Base-by-base conservation (phyloP, 345 rosid species). In the Eucalyptus cloeziana region DNA sequence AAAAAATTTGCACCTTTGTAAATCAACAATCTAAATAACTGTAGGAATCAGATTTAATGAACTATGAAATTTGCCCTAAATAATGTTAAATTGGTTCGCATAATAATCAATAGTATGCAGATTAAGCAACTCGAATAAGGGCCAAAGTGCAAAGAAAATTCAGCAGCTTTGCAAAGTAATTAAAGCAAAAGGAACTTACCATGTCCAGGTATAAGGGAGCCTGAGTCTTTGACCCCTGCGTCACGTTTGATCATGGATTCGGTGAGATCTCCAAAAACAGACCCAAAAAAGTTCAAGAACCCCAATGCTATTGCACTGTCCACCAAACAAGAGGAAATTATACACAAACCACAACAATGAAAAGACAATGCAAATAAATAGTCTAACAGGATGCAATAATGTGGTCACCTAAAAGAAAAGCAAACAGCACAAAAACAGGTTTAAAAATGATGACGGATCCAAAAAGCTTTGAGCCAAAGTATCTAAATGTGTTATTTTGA, bases 241-340 rank as follows among this genome's bases (percentile, higher is more conserved):
- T 97, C 99, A 43, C 99, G 97, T 91, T 97, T 97, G 94, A 97
- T 97, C 97, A 96, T 95, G 33, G 99, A 96, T 90, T 96, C 99
- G 13, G 95, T 96, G 87, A 96, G 98, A 93, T 97, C 99, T 91
- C 99, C 99, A 90, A 96, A 96, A 52, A 97, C 91, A 81, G 99
- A 96, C 64, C 99, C 99, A 88, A 96, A 91, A 94, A 97, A 97
- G 92, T 93, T 96, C 89, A 97, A 92, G 90, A 96, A 88, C 87
- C 98, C 99, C 87, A 97, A 94, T 49, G 95, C 94, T 88, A 95
- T 91, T n/a, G 99, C 94, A 93, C 99, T 97, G 95, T 86, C 91
- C 76, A 14, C 43, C 58, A 86, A 90, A 54, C 30, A 54, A 87
- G 87, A 37, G 88, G 31, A 52, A 90, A 51, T 49, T 44, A 87